Conservation (phyloP, 2,329 filamentous ascomycete species). For the Neonectria neomacrospora region DNA sequence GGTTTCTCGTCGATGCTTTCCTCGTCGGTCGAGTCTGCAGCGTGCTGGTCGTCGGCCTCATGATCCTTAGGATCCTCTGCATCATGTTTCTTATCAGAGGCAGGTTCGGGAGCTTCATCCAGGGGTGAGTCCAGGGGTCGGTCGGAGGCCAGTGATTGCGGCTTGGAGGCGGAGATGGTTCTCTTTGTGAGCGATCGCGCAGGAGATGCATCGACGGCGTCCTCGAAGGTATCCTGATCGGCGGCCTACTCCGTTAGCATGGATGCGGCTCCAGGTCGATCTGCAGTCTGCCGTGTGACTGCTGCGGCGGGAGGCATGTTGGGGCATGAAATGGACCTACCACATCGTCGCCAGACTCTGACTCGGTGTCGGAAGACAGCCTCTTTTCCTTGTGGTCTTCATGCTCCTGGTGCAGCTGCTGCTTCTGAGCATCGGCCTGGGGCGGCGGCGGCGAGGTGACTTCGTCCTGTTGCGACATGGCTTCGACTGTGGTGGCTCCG, state of each 20-base stretch:
- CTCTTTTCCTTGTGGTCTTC: conserved; percentile 40
- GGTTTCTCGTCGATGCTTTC: conserved; percentile 31
- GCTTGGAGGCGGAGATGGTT: conserved; percentile 50
- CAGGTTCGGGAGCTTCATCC: conserved; percentile 24
- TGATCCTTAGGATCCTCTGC: conserved; percentile 22
- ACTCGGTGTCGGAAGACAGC: conserved; percentile 47
- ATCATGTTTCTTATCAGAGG: conserved; percentile 26
- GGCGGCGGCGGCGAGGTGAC: conserved; percentile 41
- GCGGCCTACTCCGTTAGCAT: conserved; percentile 42
- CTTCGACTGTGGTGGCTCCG: conserved; percentile 29
- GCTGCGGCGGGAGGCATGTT: conserved; percentile 23
- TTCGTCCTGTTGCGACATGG: conserved; percentile 51
- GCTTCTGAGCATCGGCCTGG: conserved; percentile 23
- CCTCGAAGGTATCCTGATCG: conserved; percentile 73
- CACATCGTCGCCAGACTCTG: conserved; percentile 41
- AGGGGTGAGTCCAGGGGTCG: conserved; percentile 22
- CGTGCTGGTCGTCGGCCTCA: conserved; percentile 32
- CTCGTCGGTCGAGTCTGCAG: conserved; percentile 27
- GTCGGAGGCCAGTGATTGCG: conserved; percentile 40
- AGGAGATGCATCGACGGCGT: conserved; percentile 76
- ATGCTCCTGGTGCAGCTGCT: conserved; percentile 29
- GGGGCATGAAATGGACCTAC: conserved; percentile 41
- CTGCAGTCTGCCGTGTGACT: conserved; percentile 36
- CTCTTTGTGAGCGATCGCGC: conserved; percentile 72
- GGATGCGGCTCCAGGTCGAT: conserved; percentile 21